Percentiles rank a stretch among this genome's conserved stretches.
Evolutionary conservation across 2,329 filamentous ascomycete genomes (phyloP).

Genomic region (Alternaria angustiovoidea): DNA sequence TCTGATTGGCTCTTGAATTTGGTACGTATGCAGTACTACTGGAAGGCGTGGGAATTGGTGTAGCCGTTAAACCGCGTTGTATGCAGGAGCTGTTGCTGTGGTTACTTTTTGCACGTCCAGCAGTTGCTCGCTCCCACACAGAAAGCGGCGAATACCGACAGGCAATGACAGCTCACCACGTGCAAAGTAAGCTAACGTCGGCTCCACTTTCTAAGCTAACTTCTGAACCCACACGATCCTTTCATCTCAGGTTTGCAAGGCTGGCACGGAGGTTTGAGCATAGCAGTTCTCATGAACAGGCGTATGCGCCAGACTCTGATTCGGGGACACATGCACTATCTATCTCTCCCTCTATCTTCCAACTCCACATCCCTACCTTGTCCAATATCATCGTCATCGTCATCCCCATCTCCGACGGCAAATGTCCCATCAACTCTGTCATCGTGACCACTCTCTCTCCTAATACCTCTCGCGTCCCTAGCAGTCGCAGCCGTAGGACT

Average conservation of each 20-base stretch:
- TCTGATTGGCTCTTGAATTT: slow-evolving; percentile 29
- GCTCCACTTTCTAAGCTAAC: slow-evolving; percentile 9
- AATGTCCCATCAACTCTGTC: slow-evolving; percentile 13
- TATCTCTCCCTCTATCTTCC: slow-evolving; percentile 25
- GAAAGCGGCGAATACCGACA: slow-evolving; percentile 4
- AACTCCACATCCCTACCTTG: slow-evolving; percentile 11
- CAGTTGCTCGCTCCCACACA: not conserved
- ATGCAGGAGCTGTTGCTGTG: not conserved
- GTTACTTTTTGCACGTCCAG: slow-evolving; percentile 1
- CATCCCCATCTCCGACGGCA: slow-evolving; percentile 18
- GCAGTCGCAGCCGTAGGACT: slow-evolving; percentile 30
- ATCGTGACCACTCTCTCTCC: slow-evolving; percentile 8
- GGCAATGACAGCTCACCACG: slow-evolving; percentile 17
- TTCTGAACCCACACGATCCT: slow-evolving; percentile 2
- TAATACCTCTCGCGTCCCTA: not conserved
- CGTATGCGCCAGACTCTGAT: not conserved
- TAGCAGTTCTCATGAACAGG: not conserved
- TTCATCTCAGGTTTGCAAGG: slow-evolving; percentile 5
- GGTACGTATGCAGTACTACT: slow-evolving; percentile 9
- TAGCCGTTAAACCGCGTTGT: not conserved
- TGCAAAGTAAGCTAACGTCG: slow-evolving; percentile 4
- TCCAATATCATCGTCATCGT: slow-evolving; percentile 13
- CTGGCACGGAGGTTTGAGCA: not conserved
- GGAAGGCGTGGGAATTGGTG: not conserved
- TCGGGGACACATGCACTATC: slow-evolving; percentile 2